Evolutionary conservation across 495 filamentous ascomycete species (phyloP).

Genomic region (Penicillium goetzii): DNA sequence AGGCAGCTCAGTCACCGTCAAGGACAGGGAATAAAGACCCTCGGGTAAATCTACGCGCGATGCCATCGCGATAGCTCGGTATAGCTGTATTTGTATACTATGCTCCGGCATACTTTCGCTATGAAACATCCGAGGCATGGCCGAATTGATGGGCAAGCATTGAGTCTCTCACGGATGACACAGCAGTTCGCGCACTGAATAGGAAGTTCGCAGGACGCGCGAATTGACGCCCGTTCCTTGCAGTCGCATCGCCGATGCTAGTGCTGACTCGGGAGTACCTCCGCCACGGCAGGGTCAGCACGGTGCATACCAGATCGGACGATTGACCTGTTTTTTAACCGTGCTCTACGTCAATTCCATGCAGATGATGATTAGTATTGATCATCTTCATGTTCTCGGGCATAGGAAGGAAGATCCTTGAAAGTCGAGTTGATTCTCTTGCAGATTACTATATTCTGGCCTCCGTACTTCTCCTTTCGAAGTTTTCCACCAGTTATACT

Average conservation of each 20-base stretch:
- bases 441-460: background rate
- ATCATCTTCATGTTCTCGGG: background rate
- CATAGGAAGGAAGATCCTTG: background rate
- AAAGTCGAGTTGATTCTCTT: background rate
- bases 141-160: background rate
- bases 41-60: background rate
- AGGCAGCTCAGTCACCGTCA: background rate
- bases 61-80: background rate
- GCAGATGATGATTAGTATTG: background rate
- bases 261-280: conserved; percentile 26
- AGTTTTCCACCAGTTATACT: background rate
- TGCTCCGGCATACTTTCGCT: background rate
- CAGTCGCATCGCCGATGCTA: conserved; percentile 17
- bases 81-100: background rate
- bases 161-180: background rate
- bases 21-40: background rate
- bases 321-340: conserved; percentile 8
- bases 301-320: conserved; percentile 10
- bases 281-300: conserved; percentile 8
- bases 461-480: background rate
- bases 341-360: background rate
- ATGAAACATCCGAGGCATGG: background rate
- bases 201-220: background rate
- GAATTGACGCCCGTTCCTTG: conserved; percentile 14
- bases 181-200: conserved; percentile 2